Evolutionary conservation across 441 rosid genomes (phyloP).

Genomic region (Syzygium malaccense): DNA sequence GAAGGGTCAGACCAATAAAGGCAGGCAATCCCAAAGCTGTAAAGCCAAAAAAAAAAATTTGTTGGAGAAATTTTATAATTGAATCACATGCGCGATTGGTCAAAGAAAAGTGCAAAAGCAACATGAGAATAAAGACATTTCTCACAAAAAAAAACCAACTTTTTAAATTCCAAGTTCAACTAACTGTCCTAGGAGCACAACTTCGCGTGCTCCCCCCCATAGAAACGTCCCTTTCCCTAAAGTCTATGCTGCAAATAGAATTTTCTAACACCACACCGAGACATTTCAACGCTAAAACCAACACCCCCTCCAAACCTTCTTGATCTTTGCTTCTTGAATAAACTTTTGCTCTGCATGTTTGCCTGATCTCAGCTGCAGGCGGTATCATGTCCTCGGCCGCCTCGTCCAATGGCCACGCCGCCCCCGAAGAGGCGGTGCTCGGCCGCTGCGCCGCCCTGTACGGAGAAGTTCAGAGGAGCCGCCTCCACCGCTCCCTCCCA

Average conservation of each 20-base stretch:
- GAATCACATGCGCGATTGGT: not conserved
- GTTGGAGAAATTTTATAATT: not conserved
- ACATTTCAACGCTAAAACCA: not conserved
- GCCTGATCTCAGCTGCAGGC: not conserved
- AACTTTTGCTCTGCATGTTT: not conserved
- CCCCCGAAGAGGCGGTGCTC: not conserved
- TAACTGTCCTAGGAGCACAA: not conserved
- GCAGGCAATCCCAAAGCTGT: not conserved
- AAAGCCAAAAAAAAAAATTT: not conserved
- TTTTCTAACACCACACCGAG: not conserved
- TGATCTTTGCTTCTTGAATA: not conserved
- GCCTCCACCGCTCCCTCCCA: not conserved
- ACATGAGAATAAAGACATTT: not conserved
- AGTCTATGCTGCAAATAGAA: not conserved
- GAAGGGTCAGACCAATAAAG: not conserved
- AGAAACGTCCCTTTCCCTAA: not conserved
- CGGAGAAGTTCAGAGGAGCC: slow-evolving; percentile 3
- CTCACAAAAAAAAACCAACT: not conserved
- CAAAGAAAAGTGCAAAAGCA: not conserved
- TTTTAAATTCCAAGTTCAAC: not conserved
- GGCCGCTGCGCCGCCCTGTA: not conserved
- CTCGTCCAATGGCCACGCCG: not conserved
- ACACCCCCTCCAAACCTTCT: not conserved
- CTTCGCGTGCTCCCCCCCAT: not conserved
- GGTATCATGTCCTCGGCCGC: not conserved